Evolutionary conservation across 805 yeast species (phyloP).

Genomic region (Maudiozyma barnettii): DNA sequence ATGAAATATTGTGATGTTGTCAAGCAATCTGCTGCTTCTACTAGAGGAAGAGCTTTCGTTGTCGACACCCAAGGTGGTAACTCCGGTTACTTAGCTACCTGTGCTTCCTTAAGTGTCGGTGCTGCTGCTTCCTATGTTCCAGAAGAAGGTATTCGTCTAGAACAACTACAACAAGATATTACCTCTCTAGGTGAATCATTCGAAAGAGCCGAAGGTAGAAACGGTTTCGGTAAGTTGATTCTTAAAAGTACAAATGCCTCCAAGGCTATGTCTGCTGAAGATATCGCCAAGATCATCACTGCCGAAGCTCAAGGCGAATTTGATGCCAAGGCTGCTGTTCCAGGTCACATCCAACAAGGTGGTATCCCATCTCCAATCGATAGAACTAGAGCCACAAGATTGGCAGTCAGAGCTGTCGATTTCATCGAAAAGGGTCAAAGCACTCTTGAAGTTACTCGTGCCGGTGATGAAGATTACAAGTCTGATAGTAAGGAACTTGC

Average conservation of each 20-base stretch:
- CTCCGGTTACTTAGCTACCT: constrained; percentile 69
- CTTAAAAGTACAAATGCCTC: constrained; percentile 64
- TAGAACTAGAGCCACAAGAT: constrained; percentile 63
- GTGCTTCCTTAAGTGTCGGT: constrained; percentile 59
- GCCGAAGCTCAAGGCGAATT: constrained; percentile 55
- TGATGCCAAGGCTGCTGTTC: constrained; percentile 71
- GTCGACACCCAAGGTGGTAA: constrained; percentile 84
- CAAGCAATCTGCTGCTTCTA: constrained; percentile 68
- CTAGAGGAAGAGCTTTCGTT: constrained; percentile 69
- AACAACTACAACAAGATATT: constrained; percentile 57
- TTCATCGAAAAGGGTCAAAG: constrained; percentile 44
- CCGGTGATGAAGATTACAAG: constrained; percentile 24
- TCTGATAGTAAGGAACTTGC: constrained; percentile 28
- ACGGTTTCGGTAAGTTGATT: constrained; percentile 59
- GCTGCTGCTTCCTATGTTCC: constrained; percentile 71
- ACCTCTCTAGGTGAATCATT: constrained; percentile 50
- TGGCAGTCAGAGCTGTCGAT: constrained; percentile 59
- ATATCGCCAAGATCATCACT: constrained; percentile 59
- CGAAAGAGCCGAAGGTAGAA: constrained; percentile 52
- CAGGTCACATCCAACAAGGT: constrained; percentile 86
- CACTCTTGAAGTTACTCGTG: constrained; percentile 23
- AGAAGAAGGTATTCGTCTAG: constrained; percentile 54
- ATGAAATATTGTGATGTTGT: constrained; percentile 71
- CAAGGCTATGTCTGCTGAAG: constrained; percentile 54
- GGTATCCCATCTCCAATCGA: constrained; percentile 70